Percentiles rank a stretch among this genome's conserved stretches.
phyloP scores from a whole-genome alignment of 169 alveolate species.

The Eimeria brunetti region DNA sequence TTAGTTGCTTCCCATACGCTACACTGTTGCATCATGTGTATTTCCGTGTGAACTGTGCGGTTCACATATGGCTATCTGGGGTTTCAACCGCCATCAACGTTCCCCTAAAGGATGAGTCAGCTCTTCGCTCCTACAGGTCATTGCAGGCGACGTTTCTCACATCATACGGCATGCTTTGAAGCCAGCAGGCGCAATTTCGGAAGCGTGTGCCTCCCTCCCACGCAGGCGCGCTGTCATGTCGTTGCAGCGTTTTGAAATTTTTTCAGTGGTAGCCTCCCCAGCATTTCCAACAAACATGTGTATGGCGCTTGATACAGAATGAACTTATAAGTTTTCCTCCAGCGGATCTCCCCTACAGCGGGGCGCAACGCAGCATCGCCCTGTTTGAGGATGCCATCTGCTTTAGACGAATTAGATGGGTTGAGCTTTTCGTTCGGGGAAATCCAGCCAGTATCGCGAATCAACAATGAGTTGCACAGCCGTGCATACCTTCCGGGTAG shows the following conservation, averaged over 20 bases:
- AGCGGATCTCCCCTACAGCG: not conserved
- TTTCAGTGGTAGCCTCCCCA: not conserved
- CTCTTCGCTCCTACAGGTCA: not conserved
- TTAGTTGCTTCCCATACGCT: not conserved
- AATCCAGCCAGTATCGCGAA: not conserved
- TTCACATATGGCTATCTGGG: not conserved
- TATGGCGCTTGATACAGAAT: not conserved
- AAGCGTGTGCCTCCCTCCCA: not conserved
- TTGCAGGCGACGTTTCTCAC: not conserved
- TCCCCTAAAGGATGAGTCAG: not conserved
- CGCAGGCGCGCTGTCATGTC: constrained; percentile 13
- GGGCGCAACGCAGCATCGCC: constrained; percentile 7
- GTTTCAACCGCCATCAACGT: not conserved
- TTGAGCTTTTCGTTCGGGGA: constrained; percentile 21
- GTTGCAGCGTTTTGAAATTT: not conserved
- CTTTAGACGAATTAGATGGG: not conserved
- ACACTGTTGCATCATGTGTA: not conserved
- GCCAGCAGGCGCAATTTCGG: not conserved
- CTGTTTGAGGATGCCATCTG: constrained; percentile 21
- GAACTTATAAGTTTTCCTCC: not conserved
- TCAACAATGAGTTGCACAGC: constrained; percentile 18
- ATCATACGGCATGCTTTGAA: not conserved
- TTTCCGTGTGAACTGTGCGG: not conserved
- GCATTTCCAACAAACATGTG: not conserved
- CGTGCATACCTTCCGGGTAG: not conserved